Percentiles rank a stretch among this genome's conserved stretches.
These are phyloP conservation scores for Ulvella scutata DNA, from an alignment of 139 green algal species.

Conservation along the genomic window DNA sequence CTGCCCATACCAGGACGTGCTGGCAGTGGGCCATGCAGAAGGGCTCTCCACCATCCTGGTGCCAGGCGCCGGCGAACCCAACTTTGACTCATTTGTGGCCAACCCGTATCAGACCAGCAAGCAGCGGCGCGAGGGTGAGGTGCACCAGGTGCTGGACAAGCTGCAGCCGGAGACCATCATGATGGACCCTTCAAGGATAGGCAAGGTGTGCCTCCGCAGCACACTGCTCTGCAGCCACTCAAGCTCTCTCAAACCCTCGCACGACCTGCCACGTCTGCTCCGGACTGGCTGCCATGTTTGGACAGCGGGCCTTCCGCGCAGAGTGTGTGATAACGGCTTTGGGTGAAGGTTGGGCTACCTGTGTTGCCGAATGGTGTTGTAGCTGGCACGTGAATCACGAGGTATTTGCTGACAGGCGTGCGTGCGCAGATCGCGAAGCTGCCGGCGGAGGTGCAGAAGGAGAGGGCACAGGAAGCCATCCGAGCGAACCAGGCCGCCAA, in stretches of 20 bases:
- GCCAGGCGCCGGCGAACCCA: slow-evolving; percentile 85
- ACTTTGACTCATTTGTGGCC: slow-evolving; percentile 92
- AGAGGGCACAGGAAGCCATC: slow-evolving; percentile 20
- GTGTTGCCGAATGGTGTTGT: too few species aligned
- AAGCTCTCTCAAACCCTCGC: too few species aligned
- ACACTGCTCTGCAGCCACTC: too few species aligned
- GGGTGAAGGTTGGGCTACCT: too few species aligned
- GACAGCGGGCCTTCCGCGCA: too few species aligned
- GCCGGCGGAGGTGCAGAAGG: slow-evolving; percentile 52
- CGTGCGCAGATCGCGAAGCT: slow-evolving; percentile 36
- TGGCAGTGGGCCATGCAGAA: slow-evolving; percentile 58
- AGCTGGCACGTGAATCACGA: too few species aligned
- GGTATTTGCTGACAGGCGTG: not conserved
- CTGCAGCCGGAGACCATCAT: slow-evolving; percentile 90
- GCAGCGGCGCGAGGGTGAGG: slow-evolving; percentile 77
- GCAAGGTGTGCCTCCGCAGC: slow-evolving; percentile 35
- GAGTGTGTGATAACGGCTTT: too few species aligned
- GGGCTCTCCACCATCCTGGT: slow-evolving; percentile 68
- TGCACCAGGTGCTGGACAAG: slow-evolving; percentile 90
- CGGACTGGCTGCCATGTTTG: too few species aligned
- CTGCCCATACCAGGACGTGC: slow-evolving; percentile 89
- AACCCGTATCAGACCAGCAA: slow-evolving; percentile 73
- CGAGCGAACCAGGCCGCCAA: slow-evolving; percentile 18
- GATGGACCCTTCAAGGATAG: slow-evolving; percentile 75
- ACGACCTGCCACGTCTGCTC: too few species aligned